These are phyloP conservation scores for Fusarium sp. DNA, from an alignment of 2,329 filamentous ascomycete species.

Conservation along the genomic window DNA sequence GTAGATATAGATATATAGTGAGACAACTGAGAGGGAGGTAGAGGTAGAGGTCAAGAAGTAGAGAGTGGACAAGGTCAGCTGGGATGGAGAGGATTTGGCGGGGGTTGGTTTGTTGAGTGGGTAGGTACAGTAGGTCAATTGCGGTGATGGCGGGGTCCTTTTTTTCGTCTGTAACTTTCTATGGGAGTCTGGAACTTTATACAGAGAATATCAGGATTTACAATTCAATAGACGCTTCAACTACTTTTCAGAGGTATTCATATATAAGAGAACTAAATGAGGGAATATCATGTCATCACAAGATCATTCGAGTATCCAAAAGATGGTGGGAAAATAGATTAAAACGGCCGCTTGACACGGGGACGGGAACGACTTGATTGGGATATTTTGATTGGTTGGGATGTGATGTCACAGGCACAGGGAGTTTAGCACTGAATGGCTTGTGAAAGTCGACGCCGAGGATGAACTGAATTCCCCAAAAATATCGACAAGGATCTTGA, in stretches of 20 bases:
- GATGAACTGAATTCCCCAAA: conserved; percentile 3
- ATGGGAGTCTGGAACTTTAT: background rate
- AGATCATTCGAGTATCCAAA: conserved; percentile 18
- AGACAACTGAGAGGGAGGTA: conserved; percentile 10
- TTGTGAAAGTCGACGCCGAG: conserved; percentile 43
- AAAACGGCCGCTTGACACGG: conserved; percentile 23
- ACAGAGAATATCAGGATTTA: background rate
- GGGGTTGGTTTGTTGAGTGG: conserved; percentile 36
- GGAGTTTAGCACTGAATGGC: conserved; percentile 29
- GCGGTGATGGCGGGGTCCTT: conserved; percentile 30
- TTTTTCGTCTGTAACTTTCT: conserved; percentile 7
- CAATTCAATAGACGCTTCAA: background rate
- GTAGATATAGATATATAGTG: conserved; percentile 6
- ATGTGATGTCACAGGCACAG: conserved; percentile 36
- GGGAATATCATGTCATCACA: conserved; percentile 14
- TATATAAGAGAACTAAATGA: background rate
- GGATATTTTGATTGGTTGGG: conserved; percentile 32
- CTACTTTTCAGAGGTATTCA: background rate
- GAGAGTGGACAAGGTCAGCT: conserved; percentile 20
- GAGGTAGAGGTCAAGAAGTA: background rate
- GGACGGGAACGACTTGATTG: conserved; percentile 36
- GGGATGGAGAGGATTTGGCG: conserved; percentile 32
- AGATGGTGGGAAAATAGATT: conserved; percentile 14
- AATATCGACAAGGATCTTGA: conserved; percentile 15
- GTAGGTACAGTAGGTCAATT: conserved; percentile 4